Evolutionary conservation across 768 basidiomycete genomes (phyloP), one percentile per base, ranked within the genome.

Genomic region (Lentinus brumalis): DNA sequence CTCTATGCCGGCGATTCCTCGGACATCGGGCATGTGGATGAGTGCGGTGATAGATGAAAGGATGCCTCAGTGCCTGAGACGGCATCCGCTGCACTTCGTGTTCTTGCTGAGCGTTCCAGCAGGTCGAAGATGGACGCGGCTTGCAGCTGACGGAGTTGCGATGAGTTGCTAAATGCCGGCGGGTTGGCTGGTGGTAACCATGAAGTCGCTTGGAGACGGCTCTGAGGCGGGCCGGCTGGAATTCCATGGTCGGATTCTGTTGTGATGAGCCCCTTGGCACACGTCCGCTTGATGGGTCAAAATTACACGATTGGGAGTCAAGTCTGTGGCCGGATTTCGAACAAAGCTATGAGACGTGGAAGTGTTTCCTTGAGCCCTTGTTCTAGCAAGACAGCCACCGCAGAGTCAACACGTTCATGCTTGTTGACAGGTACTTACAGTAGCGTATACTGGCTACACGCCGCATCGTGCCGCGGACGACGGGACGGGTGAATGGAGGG

Each of bases 401-500:
- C 35, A 35, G 6, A 11, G 35, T 6, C 35, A 11, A 3, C 35
- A 35, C 35, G 7, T 2, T 26, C 21, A 26, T 26, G 21, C 21
- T 26, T 26, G 21, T 26, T 26, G 21, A 26, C 21, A 26, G 21
- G 21, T 26, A 26, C 21, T 26, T 26, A 26, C 21, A 26, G 21
- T 26, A 26, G 21, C 21, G 21, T 26, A 26, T 26, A 26, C 21
- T 26, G 21, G 21, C 21, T 26, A 26, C 21, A 26, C 21, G 21
- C 1, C 21, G 21, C 21, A 26, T 26, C 21, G 21, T 26, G 21
- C 21, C 21, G 21, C 21, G 35, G 35, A 11, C 35, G 35, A 6
- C 35, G 35, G 55, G 55, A 31, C 31, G 56, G 53, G 57, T 40
- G 54, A 57, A 14, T 32, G 39, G 18, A 54, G 42, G 45, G 53